phyloP scores from a whole-genome alignment of 768 basidiomycete genomes.

The Leccinellum luteum region DNA sequence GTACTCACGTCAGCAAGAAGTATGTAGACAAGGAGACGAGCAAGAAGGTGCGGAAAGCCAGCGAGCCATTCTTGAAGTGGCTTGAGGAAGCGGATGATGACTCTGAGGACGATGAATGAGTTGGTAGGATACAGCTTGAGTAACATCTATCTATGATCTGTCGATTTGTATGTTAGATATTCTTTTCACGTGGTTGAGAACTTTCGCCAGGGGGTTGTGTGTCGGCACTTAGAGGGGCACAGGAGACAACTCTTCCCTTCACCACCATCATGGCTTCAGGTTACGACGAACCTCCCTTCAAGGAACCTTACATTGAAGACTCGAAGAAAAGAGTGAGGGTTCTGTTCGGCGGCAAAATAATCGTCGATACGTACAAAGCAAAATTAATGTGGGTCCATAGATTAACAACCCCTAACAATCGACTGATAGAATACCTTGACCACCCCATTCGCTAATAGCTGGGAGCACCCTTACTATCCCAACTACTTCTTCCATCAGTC shows the following conservation, averaged over 20 bases:
- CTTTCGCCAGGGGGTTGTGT: not conserved
- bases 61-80: conserved; percentile 97
- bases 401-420: conserved; percentile 21
- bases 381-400: conserved; percentile 50
- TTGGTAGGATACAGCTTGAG: not conserved
- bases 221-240: not conserved
- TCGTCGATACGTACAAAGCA: conserved; percentile 55
- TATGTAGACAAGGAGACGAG: conserved; percentile 92
- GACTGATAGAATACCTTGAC: not conserved
- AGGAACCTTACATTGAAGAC: conserved; percentile 47
- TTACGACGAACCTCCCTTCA: conserved; percentile 32
- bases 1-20: conserved; percentile 95
- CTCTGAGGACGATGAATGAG: conserved; percentile 31
- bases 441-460: conserved; percentile 38
- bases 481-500: conserved; percentile 49
- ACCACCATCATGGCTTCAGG: conserved; percentile 13
- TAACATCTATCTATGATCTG: conserved; percentile 11
- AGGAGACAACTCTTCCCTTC: not conserved
- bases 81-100: conserved; percentile 86
- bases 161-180: conserved; percentile 7
- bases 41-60: conserved; percentile 95
- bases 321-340: conserved; percentile 52
- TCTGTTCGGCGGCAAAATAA: conserved; percentile 46
- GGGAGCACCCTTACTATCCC: conserved; percentile 55
- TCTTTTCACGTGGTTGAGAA: not conserved